Conservation (phyloP, 805 yeast genomes). For the Candida dendrica region DNA sequence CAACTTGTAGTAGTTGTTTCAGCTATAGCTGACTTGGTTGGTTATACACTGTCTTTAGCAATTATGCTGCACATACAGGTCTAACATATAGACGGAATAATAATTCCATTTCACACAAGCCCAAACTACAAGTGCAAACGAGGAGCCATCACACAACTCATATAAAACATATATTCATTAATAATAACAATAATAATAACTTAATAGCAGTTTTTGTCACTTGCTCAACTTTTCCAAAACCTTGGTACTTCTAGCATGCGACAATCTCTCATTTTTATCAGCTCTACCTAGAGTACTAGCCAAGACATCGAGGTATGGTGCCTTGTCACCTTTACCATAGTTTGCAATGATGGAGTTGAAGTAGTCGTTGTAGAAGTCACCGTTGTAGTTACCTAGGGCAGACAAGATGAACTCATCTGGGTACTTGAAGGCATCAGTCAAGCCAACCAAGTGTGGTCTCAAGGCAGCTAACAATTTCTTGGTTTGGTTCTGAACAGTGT, state of each 20-base stretch:
- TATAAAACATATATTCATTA: too few species aligned
- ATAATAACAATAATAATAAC: too few species aligned
- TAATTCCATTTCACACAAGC: too few species aligned
- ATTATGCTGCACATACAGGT: too few species aligned
- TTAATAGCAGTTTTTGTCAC: too few species aligned
- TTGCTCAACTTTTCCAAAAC: slow-evolving; percentile 23
- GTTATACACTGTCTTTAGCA: too few species aligned
- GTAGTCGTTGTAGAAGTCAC: slow-evolving; percentile 78
- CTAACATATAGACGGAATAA: too few species aligned
- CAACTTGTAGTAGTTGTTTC: too few species aligned
- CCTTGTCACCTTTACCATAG: slow-evolving; percentile 39
- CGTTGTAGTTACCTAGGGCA: slow-evolving; percentile 73
- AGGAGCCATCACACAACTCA: too few species aligned
- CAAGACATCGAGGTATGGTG: slow-evolving; percentile 41
- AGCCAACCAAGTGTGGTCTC: slow-evolving; percentile 65
- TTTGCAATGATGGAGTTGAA: slow-evolving; percentile 49
- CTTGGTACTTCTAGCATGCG: slow-evolving; percentile 23
- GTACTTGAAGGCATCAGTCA: slow-evolving; percentile 79
- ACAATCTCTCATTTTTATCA: slow-evolving; percentile 29
- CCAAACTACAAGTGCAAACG: too few species aligned
- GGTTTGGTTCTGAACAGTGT: slow-evolving; percentile 34
- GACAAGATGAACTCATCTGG: slow-evolving; percentile 79
- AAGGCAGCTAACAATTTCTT: slow-evolving; percentile 40
- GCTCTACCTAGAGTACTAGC: slow-evolving; percentile 32
- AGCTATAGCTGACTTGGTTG: too few species aligned